A percentile compares a stretch with the other conserved stretches of the same genome.
These are phyloP conservation scores for Botryobasidium botryosum DNA, from an alignment of 768 basidiomycete genomes.

Conservation along the genomic window DNA sequence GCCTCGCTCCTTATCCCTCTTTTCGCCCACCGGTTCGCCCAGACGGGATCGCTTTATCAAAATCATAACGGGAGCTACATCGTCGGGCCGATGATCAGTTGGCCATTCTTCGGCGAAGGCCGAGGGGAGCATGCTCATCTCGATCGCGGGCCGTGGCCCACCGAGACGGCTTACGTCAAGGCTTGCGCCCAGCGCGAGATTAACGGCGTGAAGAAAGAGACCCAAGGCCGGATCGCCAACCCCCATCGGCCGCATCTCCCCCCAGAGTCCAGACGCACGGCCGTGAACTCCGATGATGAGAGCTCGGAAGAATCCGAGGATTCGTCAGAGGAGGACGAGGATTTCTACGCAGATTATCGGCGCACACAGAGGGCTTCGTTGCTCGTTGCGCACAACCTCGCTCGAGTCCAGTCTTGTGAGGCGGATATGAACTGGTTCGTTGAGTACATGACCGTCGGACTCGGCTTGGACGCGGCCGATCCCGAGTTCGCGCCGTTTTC, in stretches of 20 bases:
- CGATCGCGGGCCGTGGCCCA: constrained; percentile 64
- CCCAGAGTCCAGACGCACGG: constrained; percentile 26
- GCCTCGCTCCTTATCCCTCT: constrained; percentile 52
- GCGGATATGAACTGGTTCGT: constrained; percentile 60
- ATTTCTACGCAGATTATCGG: constrained; percentile 69
- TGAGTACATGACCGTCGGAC: constrained; percentile 31
- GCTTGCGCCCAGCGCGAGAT: constrained; percentile 62
- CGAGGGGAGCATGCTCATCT: constrained; percentile 56
- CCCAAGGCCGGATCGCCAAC: constrained; percentile 49
- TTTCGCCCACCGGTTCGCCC: constrained; percentile 58
- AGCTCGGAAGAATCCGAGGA: not conserved
- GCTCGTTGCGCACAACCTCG: constrained; percentile 47
- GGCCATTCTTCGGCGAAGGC: constrained; percentile 81
- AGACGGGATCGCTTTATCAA: constrained; percentile 46
- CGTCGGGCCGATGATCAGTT: constrained; percentile 70
- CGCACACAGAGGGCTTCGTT: constrained; percentile 68
- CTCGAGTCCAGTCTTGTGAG: constrained; percentile 44
- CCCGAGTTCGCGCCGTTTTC: constrained; percentile 45
- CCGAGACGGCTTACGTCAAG: constrained; percentile 38
- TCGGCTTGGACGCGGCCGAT: constrained; percentile 13
- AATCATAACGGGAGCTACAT: not conserved
- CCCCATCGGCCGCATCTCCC: constrained; percentile 67
- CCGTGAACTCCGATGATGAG: not conserved
- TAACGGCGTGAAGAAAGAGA: constrained; percentile 53
- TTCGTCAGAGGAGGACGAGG: constrained; percentile 7